These are phyloP conservation scores for Pseudogymnoascus sp. DNA, from an alignment of 2,329 filamentous ascomycete genomes.

Conservation along the genomic window DNA sequence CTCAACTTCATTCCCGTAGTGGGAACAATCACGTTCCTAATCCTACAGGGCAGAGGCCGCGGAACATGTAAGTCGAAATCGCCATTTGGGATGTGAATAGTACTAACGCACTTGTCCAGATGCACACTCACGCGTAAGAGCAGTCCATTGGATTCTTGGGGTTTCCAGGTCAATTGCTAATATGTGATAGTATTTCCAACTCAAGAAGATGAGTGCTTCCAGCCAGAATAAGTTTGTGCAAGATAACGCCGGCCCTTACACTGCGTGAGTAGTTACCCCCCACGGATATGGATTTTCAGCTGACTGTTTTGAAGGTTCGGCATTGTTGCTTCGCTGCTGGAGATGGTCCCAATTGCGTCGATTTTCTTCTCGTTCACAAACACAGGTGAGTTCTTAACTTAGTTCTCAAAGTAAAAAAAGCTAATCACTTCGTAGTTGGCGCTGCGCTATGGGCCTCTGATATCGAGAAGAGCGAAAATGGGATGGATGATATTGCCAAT, in stretches of 20 bases:
- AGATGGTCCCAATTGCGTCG: conserved; percentile 76
- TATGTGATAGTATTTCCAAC: conserved; percentile 64
- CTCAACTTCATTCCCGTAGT: conserved; percentile 90
- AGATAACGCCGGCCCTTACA: conserved; percentile 68
- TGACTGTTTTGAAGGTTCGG: conserved; percentile 56
- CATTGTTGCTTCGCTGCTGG: conserved; percentile 67
- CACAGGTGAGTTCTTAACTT: conserved; percentile 44
- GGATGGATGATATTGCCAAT: conserved; percentile 9
- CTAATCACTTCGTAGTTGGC: conserved; percentile 50
- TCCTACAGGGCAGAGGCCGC: conserved; percentile 59
- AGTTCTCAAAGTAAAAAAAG: background rate
- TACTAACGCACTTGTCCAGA: background rate
- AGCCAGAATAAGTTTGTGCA: conserved; percentile 64
- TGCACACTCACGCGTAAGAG: conserved; percentile 49
- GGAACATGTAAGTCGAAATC: conserved; percentile 30
- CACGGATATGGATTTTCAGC: background rate
- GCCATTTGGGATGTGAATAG: background rate
- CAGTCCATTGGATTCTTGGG: background rate
- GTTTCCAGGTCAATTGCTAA: background rate
- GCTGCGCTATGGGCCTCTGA: conserved; percentile 93
- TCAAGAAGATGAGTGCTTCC: conserved; percentile 70
- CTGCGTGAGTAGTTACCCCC: conserved; percentile 52
- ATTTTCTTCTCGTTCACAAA: conserved; percentile 89
- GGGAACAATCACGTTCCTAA: conserved; percentile 73
- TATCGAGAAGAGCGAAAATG: conserved; percentile 47